Base-by-base conservation (phyloP, 2,329 filamentous ascomycete species). In the Talaromyces islandicus region DNA sequence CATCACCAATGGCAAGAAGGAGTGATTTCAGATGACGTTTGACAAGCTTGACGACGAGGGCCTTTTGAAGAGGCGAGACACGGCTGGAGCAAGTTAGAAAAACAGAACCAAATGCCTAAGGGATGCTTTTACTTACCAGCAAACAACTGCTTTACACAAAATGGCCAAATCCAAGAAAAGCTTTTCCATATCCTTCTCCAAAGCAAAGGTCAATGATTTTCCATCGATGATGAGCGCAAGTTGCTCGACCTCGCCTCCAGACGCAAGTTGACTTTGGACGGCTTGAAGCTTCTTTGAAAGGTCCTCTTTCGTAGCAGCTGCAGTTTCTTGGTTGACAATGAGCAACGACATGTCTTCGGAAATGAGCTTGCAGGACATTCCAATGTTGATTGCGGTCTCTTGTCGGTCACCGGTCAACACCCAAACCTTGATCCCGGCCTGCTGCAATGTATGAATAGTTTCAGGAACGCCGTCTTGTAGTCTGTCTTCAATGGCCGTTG, bases 341-440 rank as follows among this genome's bases (percentile, higher is more conserved):
- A 99, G 80, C 11, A 99, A 83, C 70, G 94, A 96, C 94, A 99
- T 99, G 69, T 99, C 95, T 76, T 99, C 94, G 66, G 92, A 96
- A 62, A 99, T 91, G 55, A 99, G 84, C 78, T 97, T 97, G 78
- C 94, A 99, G 73, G 92, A 97, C 94, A 99, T 99, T 65, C 95
- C 94, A 66, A 99, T 99, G 74, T 99, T 99, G 83, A 99, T 99
- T 60, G 94, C 94, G 29, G 94, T 99, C 76, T 99, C 94, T 77
- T 99, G 95, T 69, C 94, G 86, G 80, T 99, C 94, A 68, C 94
- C 94, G 43, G 94, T 99, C 74, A 99, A 77, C 21, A 99, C 94
- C 94, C 94, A 99, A 59, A 99, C 88, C 77, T 99, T 99, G 81
- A 99, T 97, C 57, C 92, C 93, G 25, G 95, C 94, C 65, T 92